Evolutionary conservation across 139 green algal genomes (phyloP), one percentile per base, ranked within the genome.

Genomic region (Chlamydomonas sphaeroides): DNA sequence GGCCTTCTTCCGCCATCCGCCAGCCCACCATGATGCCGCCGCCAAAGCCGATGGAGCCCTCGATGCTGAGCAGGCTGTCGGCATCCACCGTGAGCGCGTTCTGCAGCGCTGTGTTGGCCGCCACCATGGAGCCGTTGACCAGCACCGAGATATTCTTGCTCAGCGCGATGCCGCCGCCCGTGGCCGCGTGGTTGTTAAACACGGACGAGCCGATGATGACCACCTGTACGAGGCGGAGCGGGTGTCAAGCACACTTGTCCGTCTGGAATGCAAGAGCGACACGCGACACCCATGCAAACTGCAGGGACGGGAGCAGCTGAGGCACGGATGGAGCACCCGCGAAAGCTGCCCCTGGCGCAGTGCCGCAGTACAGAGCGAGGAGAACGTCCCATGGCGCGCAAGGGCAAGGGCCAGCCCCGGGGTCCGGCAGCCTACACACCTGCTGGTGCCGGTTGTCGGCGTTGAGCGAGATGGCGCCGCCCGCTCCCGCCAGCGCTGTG

Each of bases 21-120:
- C n/a, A n/a, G n/a, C 63, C 17, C 63, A 68, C 63, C 63, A 68
- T 42, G 63, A 68, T 42, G 33, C 38, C 74, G 57, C 74, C 74
- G 8, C 74, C 74, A 41, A 45, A 59, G 30, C 74, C 74, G 18
- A 69, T 25, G 30, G 57, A 69, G 15, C 17, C 14, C 23, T 56
- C 39, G 17, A 38, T 36, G 10, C 18, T n/a, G n/a, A n/a, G n/a
- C n/a, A n/a, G n/a, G n/a, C n/a, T n/a, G n/a, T 53, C 14, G 45
- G 45, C 11, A 14, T 53, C 56, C 23, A 62, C 56, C 18, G 23
- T 62, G 56, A 25, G 6, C 23, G 56, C 23, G 56, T 14, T n/a
- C 11, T 20, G 10, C 18, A 35, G 8, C 6, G 59, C 30, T 5
- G 59, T 17, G n/a, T 66, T 66, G 6, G 11, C n/a, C 59, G 18